Evolutionary conservation across 192 early-diverging fungal species (phyloP).

Genomic region (Umbelopsis ramanniana): DNA sequence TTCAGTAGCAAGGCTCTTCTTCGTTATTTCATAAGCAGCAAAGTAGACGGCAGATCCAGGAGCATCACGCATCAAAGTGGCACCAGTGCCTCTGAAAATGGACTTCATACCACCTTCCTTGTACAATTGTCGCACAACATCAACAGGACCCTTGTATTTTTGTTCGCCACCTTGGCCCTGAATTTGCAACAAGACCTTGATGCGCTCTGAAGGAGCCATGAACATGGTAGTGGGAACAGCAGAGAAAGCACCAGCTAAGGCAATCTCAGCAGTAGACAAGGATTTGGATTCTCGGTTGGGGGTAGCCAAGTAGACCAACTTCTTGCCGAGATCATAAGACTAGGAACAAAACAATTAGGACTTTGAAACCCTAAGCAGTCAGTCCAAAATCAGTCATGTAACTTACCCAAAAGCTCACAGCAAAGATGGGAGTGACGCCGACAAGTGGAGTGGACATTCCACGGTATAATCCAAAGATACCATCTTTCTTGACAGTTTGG

Average conservation of each 20-base stretch:
- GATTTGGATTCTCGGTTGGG: slow-evolving; percentile 59
- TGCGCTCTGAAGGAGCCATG: slow-evolving; percentile 94
- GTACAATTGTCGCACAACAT: slow-evolving; percentile 83
- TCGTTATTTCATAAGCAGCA: slow-evolving; percentile 80
- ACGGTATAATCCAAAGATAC: slow-evolving; percentile 90
- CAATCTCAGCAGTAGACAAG: slow-evolving; percentile 77
- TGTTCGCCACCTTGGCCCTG: slow-evolving; percentile 60
- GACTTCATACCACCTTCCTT: slow-evolving; percentile 85
- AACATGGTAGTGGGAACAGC: slow-evolving; percentile 93
- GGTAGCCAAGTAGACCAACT: slow-evolving; percentile 61
- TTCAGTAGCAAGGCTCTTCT: slow-evolving; percentile 28
- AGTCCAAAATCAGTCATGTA: background rate
- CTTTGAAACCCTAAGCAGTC: no score
- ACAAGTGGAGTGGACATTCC: slow-evolving; percentile 94
- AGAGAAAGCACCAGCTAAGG: slow-evolving; percentile 92
- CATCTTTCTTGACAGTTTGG: slow-evolving; percentile 90
- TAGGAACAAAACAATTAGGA: slow-evolving; percentile 30
- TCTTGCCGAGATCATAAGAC: slow-evolving; percentile 79
- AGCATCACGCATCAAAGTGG: slow-evolving; percentile 91
- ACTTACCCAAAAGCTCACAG: slow-evolving; percentile 88
- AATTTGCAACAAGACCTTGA: slow-evolving; percentile 93
- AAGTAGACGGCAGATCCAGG: slow-evolving; percentile 91
- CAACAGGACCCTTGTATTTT: slow-evolving; percentile 91
- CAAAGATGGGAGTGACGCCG: slow-evolving; percentile 96
- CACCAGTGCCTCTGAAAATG: slow-evolving; percentile 93